Percentiles rank a stretch among this genome's conserved stretches.
phyloP scores from a whole-genome alignment of 2,329 filamentous ascomycete genomes.

The Claviceps sorghi region DNA sequence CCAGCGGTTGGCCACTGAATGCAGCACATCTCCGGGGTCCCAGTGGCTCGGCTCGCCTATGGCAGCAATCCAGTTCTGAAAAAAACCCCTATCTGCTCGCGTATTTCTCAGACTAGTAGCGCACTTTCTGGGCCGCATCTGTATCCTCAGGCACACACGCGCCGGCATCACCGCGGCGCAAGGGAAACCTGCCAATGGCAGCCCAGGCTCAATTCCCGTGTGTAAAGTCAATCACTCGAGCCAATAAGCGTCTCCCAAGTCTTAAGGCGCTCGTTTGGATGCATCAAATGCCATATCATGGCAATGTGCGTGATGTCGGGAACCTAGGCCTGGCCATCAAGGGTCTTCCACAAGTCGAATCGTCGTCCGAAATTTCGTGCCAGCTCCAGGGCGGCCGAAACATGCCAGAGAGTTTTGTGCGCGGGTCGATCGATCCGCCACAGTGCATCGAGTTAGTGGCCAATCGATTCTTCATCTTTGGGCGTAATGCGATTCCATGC shows the following conservation, averaged over 20 bases:
- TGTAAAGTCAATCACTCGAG: background rate
- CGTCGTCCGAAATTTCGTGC: background rate
- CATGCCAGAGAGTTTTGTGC: background rate
- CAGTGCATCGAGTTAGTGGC: too few relatives aligned
- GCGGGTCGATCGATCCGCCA: background rate
- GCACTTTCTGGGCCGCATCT: constrained; percentile 13
- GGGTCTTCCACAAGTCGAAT: too few relatives aligned
- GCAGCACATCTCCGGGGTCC: background rate
- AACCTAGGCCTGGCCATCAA: too few relatives aligned
- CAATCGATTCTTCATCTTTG: too few relatives aligned
- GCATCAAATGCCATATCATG: background rate
- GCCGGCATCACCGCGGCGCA: constrained; percentile 4
- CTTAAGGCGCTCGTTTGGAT: constrained; percentile 2
- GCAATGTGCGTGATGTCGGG: too few relatives aligned
- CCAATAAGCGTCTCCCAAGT: constrained; percentile 1
- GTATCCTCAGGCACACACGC: constrained; percentile 16
- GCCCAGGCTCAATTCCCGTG: constrained; percentile 1
- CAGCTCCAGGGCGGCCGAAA: background rate
- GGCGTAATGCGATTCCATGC: background rate
- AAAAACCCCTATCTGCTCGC: constrained; percentile 4
- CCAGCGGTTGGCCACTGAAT: background rate
- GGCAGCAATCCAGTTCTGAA: background rate
- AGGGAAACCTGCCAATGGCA: constrained; percentile 3
- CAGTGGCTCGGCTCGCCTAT: background rate
- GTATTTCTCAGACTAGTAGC: constrained; percentile 14